These are phyloP conservation scores for Cercospora beticola DNA, from an alignment of 2,329 filamentous ascomycete genomes.

Conservation along the genomic window DNA sequence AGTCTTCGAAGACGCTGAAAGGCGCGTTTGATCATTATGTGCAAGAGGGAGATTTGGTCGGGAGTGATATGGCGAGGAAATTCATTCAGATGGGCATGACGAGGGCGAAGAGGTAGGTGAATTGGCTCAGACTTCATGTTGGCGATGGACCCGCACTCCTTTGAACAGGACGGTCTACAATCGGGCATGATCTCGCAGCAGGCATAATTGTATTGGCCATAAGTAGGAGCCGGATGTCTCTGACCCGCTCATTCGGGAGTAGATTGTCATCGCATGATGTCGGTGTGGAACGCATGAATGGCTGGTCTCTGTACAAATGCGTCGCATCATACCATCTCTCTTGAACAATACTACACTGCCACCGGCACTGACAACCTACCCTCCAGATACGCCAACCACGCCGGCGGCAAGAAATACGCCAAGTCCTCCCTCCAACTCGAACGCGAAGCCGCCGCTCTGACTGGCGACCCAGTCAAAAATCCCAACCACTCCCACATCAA, in stretches of 20 bases:
- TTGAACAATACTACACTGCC: too few relatives aligned
- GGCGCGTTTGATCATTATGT: constrained; percentile 55
- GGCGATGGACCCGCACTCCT: too few relatives aligned
- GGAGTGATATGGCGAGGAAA: constrained; percentile 64
- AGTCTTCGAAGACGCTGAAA: constrained; percentile 53
- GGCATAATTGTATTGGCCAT: too few relatives aligned
- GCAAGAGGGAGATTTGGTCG: constrained; percentile 57
- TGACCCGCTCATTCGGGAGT: too few relatives aligned
- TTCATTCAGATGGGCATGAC: constrained; percentile 68
- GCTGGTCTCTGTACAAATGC: too few relatives aligned
- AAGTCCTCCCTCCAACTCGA: constrained; percentile 37
- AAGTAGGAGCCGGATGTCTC: too few relatives aligned
- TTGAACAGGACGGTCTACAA: too few relatives aligned
- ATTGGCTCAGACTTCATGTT: background rate
- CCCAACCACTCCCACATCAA: constrained; percentile 7
- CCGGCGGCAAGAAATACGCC: constrained; percentile 57
- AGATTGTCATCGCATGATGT: too few relatives aligned
- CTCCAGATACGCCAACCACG: constrained; percentile 26
- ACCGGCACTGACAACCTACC: background rate
- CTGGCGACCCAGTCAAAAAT: constrained; percentile 16
- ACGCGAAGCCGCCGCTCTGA: constrained; percentile 24
- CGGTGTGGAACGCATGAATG: too few relatives aligned
- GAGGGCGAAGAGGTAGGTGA: constrained; percentile 44
- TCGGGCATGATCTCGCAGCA: too few relatives aligned
- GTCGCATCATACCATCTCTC: too few relatives aligned